Evolutionary conservation across 1,284 basidiomycete species (phyloP), one percentile per base, ranked within the genome.

Genomic region (Coriolopsis trogii): DNA sequence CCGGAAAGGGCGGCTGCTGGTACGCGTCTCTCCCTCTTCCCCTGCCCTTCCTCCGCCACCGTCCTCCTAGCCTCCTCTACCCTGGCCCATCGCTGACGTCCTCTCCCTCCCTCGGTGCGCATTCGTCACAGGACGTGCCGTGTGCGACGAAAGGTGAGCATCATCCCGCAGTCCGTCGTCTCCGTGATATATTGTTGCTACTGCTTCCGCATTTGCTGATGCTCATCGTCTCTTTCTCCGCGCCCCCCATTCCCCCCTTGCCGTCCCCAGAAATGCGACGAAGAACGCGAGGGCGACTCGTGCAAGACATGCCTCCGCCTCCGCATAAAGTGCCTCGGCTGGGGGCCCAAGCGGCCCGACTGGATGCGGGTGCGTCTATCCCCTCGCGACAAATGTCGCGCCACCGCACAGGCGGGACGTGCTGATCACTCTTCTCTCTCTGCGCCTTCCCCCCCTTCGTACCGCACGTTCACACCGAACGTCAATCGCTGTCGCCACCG

Each of bases 201-300:
- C 21, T n/a, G 30, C n/a, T 30, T 9, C 16, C 29, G 9, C 30
- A n/a, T n/a, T 52, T 46, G 21, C 34, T 44, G 42, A 41, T 30
- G 53, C 44, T 51, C 53, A 51, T 37, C 42, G 55, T 62, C 36
- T 55, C 56, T 44, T 36, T 23, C 31, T 37, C 31, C 25, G 15
- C 26, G 16, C 36, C 16, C 48, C 18, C 25, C 34, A 40, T 34
- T 23, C 46, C 26, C 37, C 41, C 37, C 44, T 37, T n/a, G n/a
- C n/a, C n/a, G n/a, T 29, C 21, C 33, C 24, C 65, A 91, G 88
- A 90, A 90, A 87, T 91, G 89, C 68, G 89, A 91, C 68, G 89
- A 91, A 64, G 82, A 87, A 62, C 81, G 85, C 59, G 84, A 88
- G 65, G 84, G 81, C 56, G 81, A 87, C 66, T 85, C 88, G 3